Base-by-base conservation (phyloP, 1,284 basidiomycete species). In the Ustilago tritici region DNA sequence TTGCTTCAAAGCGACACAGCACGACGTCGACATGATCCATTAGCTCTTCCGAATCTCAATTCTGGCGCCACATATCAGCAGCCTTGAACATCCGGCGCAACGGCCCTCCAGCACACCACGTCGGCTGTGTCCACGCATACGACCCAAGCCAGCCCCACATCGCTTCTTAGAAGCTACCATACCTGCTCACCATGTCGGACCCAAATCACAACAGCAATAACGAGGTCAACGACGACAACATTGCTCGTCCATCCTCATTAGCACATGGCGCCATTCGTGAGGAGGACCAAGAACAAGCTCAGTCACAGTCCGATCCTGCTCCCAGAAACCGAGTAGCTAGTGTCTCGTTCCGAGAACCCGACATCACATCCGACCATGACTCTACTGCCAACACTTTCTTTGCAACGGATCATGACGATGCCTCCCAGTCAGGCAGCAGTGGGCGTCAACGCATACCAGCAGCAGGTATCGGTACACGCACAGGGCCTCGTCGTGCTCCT, bases 401-500 rank as follows among this genome's bases (percentile, higher is more conserved):
- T 38, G 46, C 46, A 17, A 43, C 43, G 15, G 43, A 46, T 46
- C 43, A 19, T 15, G 43, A 64, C 23, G 10, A 11, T 15, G 19
- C 35, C 12, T 4, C 38, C 19, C 60, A 38, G 23, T 46, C 63
- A 38, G 56, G 57, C 1, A 19, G n/a, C n/a, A 56, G 59, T 47
- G 50, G 34, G 17, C 36, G 28, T 7, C 66, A 60, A 52, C 73
- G 69, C 35, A 58, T 79, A 15, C 79, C 80, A 4, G 78, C 81
- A 28, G 79, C 81, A 0, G 81, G 81, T 31, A 17, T 70, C 2
- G 81, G 81, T 15, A 81, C 81, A 5, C 70, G 81, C 15, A 75
- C 78, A 6, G 68, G 70, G n/a, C 81, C 81, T 0, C 76, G 78
- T 47, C 70, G 76, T n/a, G 79, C 75, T 2, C 81, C 81, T 31